phyloP scores from a whole-genome alignment of 257 asterid species.

The Fraxinus cuspidata region DNA sequence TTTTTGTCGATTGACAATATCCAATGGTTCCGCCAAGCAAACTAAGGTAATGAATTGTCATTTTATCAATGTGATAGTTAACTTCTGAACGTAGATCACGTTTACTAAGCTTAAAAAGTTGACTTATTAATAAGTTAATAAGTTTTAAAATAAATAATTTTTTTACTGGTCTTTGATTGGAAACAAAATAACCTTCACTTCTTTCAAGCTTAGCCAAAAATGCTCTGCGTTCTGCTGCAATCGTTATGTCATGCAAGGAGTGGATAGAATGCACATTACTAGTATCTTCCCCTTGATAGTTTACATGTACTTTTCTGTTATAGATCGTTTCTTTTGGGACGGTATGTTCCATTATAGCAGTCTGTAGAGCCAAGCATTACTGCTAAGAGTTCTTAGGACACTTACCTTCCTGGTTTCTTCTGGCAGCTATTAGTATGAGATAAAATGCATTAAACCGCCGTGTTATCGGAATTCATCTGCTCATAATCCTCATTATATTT shows the following conservation, averaged over 20 bases:
- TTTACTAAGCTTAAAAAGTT: neutral
- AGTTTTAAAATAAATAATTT: neutral
- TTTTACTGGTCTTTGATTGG: neutral
- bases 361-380: neutral
- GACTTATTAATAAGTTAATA: neutral
- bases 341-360: neutral
- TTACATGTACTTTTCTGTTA: neutral
- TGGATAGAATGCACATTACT: neutral
- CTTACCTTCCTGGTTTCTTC: neutral
- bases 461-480: neutral
- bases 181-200: neutral
- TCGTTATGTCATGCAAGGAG: neutral
- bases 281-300: conserved; percentile 3
- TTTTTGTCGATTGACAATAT: conserved; percentile 64
- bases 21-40: conserved; percentile 66
- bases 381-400: neutral
- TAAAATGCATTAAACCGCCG: neutral
- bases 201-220: neutral
- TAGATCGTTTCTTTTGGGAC: neutral
- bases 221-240: neutral
- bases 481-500: conserved; percentile 16
- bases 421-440: neutral
- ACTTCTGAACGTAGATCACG: neutral
- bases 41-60: conserved; percentile 59
- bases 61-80: neutral